phyloP scores from a whole-genome alignment of 441 rosid genomes.

The Erodium texanum region DNA sequence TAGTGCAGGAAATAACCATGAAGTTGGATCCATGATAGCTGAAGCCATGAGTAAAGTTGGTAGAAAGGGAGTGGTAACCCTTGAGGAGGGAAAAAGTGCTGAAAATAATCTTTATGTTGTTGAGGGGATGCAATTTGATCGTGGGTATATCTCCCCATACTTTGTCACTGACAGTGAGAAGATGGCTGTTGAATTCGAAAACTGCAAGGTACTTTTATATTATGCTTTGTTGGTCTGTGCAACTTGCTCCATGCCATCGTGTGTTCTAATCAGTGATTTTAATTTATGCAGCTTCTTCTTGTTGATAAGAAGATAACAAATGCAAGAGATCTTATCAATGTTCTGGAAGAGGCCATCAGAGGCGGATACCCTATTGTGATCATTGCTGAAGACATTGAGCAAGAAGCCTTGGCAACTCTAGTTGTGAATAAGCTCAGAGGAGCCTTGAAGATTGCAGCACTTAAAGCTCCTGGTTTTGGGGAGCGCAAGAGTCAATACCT shows the following conservation, averaged over 20 bases:
- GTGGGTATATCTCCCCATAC: slow-evolving; percentile 93
- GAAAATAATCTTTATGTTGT: slow-evolving; percentile 91
- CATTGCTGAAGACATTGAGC: slow-evolving; percentile 94
- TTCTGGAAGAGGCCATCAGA: slow-evolving; percentile 83
- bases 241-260: background rate
- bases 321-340: slow-evolving; percentile 79
- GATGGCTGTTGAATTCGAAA: slow-evolving; percentile 88
- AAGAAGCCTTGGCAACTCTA: slow-evolving; percentile 93
- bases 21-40: slow-evolving; percentile 92
- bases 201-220: slow-evolving; percentile 61
- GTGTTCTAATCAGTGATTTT: slow-evolving; percentile 1
- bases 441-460: slow-evolving; percentile 84
- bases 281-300: slow-evolving; percentile 67
- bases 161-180: slow-evolving; percentile 91
- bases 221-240: background rate
- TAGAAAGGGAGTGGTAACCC: slow-evolving; percentile 95
- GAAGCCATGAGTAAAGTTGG: slow-evolving; percentile 98
- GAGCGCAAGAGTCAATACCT: slow-evolving; percentile 95
- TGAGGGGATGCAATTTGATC: slow-evolving; percentile 98
- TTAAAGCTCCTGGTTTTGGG: slow-evolving; percentile 98
- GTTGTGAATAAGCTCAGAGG: slow-evolving; percentile 98
- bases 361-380: slow-evolving; percentile 62
- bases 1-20: slow-evolving; percentile 91
- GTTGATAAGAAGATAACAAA: slow-evolving; percentile 91
- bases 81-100: slow-evolving; percentile 94